Evolutionary conservation across 2,329 filamentous ascomycete genomes (phyloP).

Genomic region (Dissoconium aciculare): DNA sequence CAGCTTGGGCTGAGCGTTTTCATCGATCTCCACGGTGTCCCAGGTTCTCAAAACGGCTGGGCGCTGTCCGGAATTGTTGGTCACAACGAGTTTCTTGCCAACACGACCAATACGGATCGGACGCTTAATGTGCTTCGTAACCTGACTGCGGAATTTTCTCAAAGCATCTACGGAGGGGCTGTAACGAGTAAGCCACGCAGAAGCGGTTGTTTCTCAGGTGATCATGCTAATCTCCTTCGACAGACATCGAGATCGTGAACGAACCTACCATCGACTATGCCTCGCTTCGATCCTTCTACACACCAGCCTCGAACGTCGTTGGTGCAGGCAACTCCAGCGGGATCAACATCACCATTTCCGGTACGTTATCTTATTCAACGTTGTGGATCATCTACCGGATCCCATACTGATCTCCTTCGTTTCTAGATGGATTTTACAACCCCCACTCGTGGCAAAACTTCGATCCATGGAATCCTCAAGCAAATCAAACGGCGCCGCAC

Average conservation of each 20-base stretch:
- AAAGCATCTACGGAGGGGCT: constrained; percentile 10
- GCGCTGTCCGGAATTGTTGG: constrained; percentile 13
- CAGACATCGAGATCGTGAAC: constrained; percentile 14
- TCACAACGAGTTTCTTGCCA: constrained; percentile 9
- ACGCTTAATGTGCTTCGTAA: constrained; percentile 14
- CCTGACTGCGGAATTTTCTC: constrained; percentile 14
- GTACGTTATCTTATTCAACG: constrained; percentile 3
- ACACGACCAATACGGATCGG: constrained; percentile 12
- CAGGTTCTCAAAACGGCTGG: constrained; percentile 15
- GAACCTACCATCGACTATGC: constrained; percentile 10
- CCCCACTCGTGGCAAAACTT: constrained; percentile 15
- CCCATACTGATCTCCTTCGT: background rate
- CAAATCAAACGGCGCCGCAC: constrained; percentile 3
- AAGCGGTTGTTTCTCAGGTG: too few relatives aligned
- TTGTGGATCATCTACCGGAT: background rate
- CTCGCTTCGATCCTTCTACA: constrained; percentile 9
- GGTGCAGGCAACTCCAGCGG: constrained; percentile 6
- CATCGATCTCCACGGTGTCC: constrained; percentile 15
- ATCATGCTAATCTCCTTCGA: too few relatives aligned
- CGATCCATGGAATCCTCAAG: constrained; percentile 7
- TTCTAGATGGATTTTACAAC: constrained; percentile 14
- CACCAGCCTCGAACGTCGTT: constrained; percentile 8
- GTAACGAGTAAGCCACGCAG: constrained; percentile 10
- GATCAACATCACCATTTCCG: constrained; percentile 14
- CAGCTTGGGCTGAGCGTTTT: constrained; percentile 14